Conservation (phyloP, 495 filamentous ascomycete species). For the Penicillium robsamsonii region DNA sequence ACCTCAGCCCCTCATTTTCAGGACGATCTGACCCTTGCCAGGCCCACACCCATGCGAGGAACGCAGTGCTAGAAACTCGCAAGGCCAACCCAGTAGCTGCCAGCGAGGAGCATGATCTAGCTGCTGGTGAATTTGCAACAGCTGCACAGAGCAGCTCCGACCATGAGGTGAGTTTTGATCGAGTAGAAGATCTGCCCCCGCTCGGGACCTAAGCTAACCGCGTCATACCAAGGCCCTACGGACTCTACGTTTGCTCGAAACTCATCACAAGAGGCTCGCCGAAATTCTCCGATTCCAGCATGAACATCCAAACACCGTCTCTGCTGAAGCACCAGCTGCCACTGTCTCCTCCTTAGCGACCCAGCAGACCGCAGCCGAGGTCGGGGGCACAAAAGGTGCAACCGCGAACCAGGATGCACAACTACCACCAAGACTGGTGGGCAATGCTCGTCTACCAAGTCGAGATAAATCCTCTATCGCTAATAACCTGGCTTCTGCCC, state of each 20-base stretch:
- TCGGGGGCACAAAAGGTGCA: slow-evolving; percentile 26
- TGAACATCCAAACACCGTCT: slow-evolving; percentile 50
- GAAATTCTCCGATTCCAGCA: slow-evolving; percentile 70
- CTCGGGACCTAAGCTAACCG: not conserved
- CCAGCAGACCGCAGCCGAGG: slow-evolving; percentile 25
- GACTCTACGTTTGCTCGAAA: slow-evolving; percentile 78
- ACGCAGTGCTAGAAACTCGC: slow-evolving; percentile 74
- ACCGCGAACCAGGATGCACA: slow-evolving; percentile 31
- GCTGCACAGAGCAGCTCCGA: slow-evolving; percentile 73
- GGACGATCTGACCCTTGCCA: slow-evolving; percentile 33
- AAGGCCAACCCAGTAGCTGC: slow-evolving; percentile 74
- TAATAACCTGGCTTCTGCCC: slow-evolving; percentile 83
- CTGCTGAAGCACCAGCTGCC: slow-evolving; percentile 9
- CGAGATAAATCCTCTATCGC: slow-evolving; percentile 84
- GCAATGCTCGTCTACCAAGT: slow-evolving; percentile 49
- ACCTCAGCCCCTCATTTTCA: slow-evolving; percentile 5
- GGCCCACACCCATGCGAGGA: slow-evolving; percentile 86
- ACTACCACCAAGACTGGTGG: slow-evolving; percentile 36
- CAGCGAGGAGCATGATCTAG: slow-evolving; percentile 81
- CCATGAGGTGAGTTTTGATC: slow-evolving; percentile 55
- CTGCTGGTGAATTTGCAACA: slow-evolving; percentile 84
- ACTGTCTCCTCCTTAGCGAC: slow-evolving; percentile 13
- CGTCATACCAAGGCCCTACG: slow-evolving; percentile 60
- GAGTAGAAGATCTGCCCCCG: not conserved
- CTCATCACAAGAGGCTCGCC: slow-evolving; percentile 78